Conservation (phyloP, 257 asterid species). For the Craterostigma plantagineum region DNA sequence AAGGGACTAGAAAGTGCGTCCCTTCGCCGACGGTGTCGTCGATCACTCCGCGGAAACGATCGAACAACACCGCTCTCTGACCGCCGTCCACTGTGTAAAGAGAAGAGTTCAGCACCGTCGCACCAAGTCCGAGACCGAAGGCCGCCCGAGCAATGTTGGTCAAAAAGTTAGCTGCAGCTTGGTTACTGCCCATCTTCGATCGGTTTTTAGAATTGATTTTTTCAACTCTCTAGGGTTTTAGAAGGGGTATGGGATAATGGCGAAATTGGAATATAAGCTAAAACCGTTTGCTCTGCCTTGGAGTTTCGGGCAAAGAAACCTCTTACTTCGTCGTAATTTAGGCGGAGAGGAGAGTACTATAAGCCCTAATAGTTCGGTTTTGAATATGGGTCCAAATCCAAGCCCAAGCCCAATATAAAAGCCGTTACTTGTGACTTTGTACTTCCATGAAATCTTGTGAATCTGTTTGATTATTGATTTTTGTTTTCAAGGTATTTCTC, state of each 20-base stretch:
- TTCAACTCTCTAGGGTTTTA: constrained; percentile 7
- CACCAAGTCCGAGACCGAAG: constrained; percentile 42
- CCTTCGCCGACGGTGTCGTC: constrained; percentile 73
- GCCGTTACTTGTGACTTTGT: no score
- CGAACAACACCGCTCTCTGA: constrained; percentile 84
- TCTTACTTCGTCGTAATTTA: no score
- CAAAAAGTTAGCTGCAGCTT: constrained; percentile 43
- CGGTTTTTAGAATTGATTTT: constrained; percentile 5
- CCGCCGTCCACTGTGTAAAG: constrained; percentile 97
- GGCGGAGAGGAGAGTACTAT: no score
- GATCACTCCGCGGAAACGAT: constrained; percentile 76
- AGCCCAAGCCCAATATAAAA: no score
- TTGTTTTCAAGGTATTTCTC: no score
- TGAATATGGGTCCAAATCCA: no score
- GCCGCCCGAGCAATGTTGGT: constrained; percentile 70
- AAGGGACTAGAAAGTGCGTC: constrained; percentile 70
- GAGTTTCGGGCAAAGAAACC: no score
- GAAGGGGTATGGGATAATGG: constrained; percentile 6
- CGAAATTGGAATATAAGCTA: no score
- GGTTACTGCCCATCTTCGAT: constrained; percentile 41
- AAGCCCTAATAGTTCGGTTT: no score
- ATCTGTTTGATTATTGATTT: no score
- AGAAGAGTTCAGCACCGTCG: constrained; percentile 39
- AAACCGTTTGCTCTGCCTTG: no score
- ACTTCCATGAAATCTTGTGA: no score